Percentiles rank a stretch among this genome's conserved stretches.
phyloP scores from a whole-genome alignment of 352 stramenopile species.

The Phytophthora nicotianae region DNA sequence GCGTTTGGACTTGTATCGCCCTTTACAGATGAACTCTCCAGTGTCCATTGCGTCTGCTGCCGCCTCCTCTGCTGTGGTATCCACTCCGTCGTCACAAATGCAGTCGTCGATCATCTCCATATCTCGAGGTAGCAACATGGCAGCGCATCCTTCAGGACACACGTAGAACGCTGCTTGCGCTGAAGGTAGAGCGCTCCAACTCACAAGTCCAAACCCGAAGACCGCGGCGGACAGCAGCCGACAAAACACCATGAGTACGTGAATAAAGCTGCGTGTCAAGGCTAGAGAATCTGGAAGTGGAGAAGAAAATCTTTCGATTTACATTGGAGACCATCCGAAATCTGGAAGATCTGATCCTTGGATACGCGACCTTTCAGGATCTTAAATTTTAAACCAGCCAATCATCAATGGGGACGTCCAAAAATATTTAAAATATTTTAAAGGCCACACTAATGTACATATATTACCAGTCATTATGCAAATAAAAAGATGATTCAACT shows the following conservation, averaged over 20 bases:
- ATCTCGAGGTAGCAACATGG: conserved; percentile 81
- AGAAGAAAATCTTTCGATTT: conserved; percentile 10
- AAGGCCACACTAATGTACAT: no score
- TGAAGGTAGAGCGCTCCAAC: conserved; percentile 15
- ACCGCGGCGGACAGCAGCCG: conserved; percentile 18
- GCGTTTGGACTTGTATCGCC: conserved; percentile 60
- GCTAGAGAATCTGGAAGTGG: conserved; percentile 28
- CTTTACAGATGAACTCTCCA: conserved; percentile 55
- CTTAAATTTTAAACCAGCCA: conserved; percentile 21
- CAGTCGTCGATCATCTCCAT: conserved; percentile 85
- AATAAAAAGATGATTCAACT: no score
- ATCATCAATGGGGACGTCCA: conserved; percentile 24
- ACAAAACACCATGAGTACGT: conserved; percentile 26
- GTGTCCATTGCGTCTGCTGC: conserved; percentile 37
- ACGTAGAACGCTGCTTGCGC: conserved; percentile 52
- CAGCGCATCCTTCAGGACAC: conserved; percentile 68
- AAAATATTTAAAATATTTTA: conserved; percentile 9
- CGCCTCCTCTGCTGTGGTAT: conserved; percentile 25
- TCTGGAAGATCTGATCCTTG: conserved; percentile 6
- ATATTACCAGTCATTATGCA: no score
- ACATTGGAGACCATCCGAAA: conserved; percentile 6
- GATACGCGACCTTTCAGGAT: conserved; percentile 29
- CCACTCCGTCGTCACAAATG: conserved; percentile 56
- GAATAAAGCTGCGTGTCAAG: conserved; percentile 8
- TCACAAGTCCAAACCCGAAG: conserved; percentile 16